phyloP scores from a whole-genome alignment of 139 green algal species.

The Chlamydomonas sphaeroides region DNA sequence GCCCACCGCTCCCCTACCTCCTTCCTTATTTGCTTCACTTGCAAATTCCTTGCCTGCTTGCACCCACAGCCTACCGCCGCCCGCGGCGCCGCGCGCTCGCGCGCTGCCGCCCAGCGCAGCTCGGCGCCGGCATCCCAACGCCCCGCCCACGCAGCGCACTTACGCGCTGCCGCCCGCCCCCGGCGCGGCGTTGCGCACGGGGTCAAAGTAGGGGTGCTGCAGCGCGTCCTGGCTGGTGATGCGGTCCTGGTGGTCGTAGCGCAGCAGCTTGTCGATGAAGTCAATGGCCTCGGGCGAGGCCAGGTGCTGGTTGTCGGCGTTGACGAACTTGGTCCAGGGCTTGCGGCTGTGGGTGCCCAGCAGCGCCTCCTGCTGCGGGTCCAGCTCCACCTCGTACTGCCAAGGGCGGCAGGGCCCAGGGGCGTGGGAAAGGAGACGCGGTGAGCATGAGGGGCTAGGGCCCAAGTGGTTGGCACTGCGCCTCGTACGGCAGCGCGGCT shows the following conservation, averaged over 20 bases:
- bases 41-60: too few relatives aligned
- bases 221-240: conserved; percentile 94
- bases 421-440: neutral
- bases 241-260: conserved; percentile 73
- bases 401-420: neutral
- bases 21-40: too few relatives aligned
- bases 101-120: too few relatives aligned
- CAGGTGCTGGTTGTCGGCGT: conserved; percentile 93
- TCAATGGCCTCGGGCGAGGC: conserved; percentile 93
- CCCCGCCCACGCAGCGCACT: too few relatives aligned
- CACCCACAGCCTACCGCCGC: too few relatives aligned
- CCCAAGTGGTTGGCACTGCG: neutral
- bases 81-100: too few relatives aligned
- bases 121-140: too few relatives aligned
- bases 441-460: neutral
- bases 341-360: conserved; percentile 87
- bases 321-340: conserved; percentile 96
- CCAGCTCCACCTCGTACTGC: conserved; percentile 93
- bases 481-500: neutral
- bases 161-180: too few relatives aligned
- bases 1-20: too few relatives aligned
- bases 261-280: conserved; percentile 95
- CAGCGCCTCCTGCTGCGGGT: conserved; percentile 93
- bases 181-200: conserved; percentile 54
- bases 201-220: conserved; percentile 94